Evolutionary conservation across 2,329 filamentous ascomycete species (phyloP), one percentile per base, ranked within the genome.

Genomic region (Phialophora expanda): DNA sequence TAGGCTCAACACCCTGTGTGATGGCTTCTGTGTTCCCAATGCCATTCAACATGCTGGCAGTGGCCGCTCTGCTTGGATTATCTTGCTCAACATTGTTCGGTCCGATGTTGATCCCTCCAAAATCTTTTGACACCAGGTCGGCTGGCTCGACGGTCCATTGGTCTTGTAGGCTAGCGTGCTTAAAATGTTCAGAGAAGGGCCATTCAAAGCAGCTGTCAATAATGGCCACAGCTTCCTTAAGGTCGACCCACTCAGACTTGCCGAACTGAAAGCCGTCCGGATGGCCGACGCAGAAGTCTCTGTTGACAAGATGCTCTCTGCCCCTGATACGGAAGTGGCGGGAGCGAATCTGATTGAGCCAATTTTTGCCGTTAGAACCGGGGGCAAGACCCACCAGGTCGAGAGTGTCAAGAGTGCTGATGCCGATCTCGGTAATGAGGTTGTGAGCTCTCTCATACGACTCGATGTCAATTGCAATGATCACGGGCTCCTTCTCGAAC

Each of bases 401-500:
- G 22, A 79, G 76, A 0, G 90, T 93, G 75, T 98, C 93, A 0
- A 98, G 82, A 2, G 89, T 88, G 1, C 92, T 89, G 48, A 99
- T 82, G 0, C 95, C 95, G 46, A 99, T 83, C 76, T 99, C 95
- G 0, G 93, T 96, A 65, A 98, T 84, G 12, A 86, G 81, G 38
- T 83, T 80, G 12, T 87, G 85, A 53, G 86, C 81, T 24, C 79
- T 78, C 76, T 99, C 95, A 65, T 89, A 91, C 1, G 89, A 88
- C 77, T 99, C 95, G 34, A 95, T 81, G 72, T 99, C 95, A 53
- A 98, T 82, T 68, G 86, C 87, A 65, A 97, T 82, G 71, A 97
- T 90, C 7, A 96, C 83, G 0, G 87, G 83, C n/a, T 83, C 80
- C 11, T 77, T 73, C 30, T 88, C 85, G 59, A 83, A 82, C 0